Percentiles rank a stretch among this genome's conserved stretches.
Evolutionary conservation across 2,329 filamentous ascomycete genomes (phyloP).

Genomic region (Aureobasidium sp.): DNA sequence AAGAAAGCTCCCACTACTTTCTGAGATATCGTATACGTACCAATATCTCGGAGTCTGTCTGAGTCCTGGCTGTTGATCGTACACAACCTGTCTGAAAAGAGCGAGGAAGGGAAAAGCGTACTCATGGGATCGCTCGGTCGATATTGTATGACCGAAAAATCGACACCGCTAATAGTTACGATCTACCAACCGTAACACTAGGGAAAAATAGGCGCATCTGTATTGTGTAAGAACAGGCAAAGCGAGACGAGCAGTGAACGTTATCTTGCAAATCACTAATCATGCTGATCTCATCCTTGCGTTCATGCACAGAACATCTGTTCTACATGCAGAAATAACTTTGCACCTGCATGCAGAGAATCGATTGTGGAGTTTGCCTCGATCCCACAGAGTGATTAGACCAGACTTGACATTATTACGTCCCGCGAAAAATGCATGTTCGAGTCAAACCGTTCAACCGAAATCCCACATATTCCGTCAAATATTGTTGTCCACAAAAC

Average conservation of each 20-base stretch:
- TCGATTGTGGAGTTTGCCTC: background rate
- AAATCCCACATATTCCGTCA: background rate
- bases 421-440: background rate
- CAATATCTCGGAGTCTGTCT: background rate
- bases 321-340: background rate
- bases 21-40: background rate
- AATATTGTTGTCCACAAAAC: background rate
- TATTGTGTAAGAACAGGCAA: background rate
- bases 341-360: background rate
- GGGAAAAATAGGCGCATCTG: background rate
- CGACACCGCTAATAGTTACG: background rate
- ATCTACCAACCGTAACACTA: background rate
- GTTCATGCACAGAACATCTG: background rate
- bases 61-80: background rate
- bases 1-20: background rate
- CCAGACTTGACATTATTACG: background rate
- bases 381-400: background rate
- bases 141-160: background rate
- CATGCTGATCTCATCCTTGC: background rate
- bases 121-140: background rate
- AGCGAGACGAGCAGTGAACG: slow-evolving; percentile 3
- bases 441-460: background rate
- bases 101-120: background rate
- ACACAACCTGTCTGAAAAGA: background rate
- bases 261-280: background rate